Conservation (phyloP, 306 rosid genomes). For the Trifolium repens region DNA sequence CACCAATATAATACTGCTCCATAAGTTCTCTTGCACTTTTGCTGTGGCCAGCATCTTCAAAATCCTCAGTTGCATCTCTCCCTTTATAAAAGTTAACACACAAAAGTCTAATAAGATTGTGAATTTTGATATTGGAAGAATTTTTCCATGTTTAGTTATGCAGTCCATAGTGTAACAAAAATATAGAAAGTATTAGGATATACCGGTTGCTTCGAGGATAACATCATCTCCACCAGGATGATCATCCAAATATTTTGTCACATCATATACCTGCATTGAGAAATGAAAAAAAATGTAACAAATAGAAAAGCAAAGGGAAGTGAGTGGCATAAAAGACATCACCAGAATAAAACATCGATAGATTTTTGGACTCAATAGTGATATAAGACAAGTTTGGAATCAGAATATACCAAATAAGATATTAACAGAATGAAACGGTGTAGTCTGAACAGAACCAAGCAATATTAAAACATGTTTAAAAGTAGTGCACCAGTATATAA, state of each 20-base stretch:
- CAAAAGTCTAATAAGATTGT: slow-evolving; percentile 32
- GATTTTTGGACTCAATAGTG: slow-evolving; percentile 14
- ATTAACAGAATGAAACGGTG: background rate
- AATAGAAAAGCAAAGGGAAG: slow-evolving; percentile 25
- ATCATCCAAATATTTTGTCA: slow-evolving; percentile 80
- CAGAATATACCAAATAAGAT: background rate
- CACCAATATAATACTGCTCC: slow-evolving; percentile 72
- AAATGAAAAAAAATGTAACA: slow-evolving; percentile 26
- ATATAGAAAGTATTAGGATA: slow-evolving; percentile 29
- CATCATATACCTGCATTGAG: slow-evolving; percentile 70
- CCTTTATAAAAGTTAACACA: slow-evolving; percentile 53
- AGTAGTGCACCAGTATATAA: background rate
- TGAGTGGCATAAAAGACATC: slow-evolving; percentile 4
- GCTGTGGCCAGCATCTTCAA: slow-evolving; percentile 98
- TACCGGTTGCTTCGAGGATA: slow-evolving; percentile 74
- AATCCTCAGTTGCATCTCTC: slow-evolving; percentile 84
- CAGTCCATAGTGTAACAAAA: slow-evolving; percentile 1
- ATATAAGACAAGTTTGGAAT: background rate
- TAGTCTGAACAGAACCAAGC: background rate
- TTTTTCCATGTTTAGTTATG: slow-evolving; percentile 5
- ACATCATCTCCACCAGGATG: slow-evolving; percentile 97
- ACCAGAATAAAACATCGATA: slow-evolving; percentile 14
- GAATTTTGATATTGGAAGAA: slow-evolving; percentile 27
- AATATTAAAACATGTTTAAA: background rate
- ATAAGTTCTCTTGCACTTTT: slow-evolving; percentile 68